Conservation (phyloP, 352 stramenopile genomes). For the Thalassiosira pacifica region DNA sequence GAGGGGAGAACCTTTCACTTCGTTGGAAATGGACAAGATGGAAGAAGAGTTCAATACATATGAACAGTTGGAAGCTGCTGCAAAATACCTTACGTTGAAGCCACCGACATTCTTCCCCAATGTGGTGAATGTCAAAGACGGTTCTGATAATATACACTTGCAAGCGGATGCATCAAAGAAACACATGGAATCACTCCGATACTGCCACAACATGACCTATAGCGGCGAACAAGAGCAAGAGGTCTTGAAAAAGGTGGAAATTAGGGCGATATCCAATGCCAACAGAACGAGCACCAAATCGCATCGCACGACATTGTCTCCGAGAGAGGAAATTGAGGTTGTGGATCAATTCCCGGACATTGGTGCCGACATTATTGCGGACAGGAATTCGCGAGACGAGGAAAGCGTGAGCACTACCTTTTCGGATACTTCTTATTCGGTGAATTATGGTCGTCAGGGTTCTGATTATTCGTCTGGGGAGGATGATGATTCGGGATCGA, state of each 20-base stretch:
- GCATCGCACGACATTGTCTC: conserved; percentile 14
- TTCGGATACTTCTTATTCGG: conserved; percentile 9
- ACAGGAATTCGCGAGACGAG: background rate
- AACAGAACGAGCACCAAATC: background rate
- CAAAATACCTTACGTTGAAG: conserved; percentile 33
- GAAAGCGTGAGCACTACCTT: background rate
- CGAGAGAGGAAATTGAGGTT: conserved; percentile 49
- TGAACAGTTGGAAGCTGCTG: conserved; percentile 29
- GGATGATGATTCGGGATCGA: conserved; percentile 38
- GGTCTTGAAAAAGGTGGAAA: conserved; percentile 22
- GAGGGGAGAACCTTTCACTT: conserved; percentile 21
- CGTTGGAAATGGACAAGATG: conserved; percentile 33
- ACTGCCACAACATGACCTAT: conserved; percentile 58
- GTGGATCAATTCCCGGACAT: conserved; percentile 44
- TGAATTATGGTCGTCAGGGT: background rate
- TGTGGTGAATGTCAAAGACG: background rate
- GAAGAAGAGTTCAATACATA: conserved; percentile 32
- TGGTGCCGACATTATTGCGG: background rate
- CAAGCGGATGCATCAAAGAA: conserved; percentile 35
- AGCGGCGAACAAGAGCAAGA: background rate
- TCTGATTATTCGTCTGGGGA: conserved; percentile 37
- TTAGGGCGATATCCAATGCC: background rate
- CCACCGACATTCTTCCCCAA: conserved; percentile 53
- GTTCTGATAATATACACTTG: background rate
- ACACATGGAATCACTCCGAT: conserved; percentile 53